These are phyloP conservation scores for Saccharomyces hybrid DNA, from an alignment of 1,139 yeast genomes.

Conservation along the genomic window DNA sequence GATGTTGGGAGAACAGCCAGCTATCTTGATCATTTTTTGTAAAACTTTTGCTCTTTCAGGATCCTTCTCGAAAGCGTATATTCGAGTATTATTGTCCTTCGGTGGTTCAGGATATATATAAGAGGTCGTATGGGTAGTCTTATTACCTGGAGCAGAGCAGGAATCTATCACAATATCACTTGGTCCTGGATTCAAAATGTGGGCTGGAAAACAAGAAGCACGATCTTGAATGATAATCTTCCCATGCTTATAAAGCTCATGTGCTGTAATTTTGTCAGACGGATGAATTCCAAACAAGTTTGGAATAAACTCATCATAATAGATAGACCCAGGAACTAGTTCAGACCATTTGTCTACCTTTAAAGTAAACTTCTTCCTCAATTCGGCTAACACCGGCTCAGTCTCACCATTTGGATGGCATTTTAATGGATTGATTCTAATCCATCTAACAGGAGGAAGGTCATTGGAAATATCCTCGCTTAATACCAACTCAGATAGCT, in stretches of 20 bases:
- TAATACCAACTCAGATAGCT: slow-evolving; percentile 35
- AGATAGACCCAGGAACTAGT: slow-evolving; percentile 57
- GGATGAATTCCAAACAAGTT: slow-evolving; percentile 80
- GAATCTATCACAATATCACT: slow-evolving; percentile 71
- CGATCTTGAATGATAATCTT: slow-evolving; percentile 86
- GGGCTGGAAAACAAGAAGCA: slow-evolving; percentile 95
- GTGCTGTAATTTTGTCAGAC: slow-evolving; percentile 53
- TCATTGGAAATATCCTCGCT: slow-evolving; percentile 36
- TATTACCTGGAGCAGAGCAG: slow-evolving; percentile 98
- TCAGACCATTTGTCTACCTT: slow-evolving; percentile 38
- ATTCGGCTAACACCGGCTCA: slow-evolving; percentile 38
- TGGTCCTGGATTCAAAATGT: slow-evolving; percentile 55
- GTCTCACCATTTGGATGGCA: slow-evolving; percentile 27
- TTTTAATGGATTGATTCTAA: slow-evolving; percentile 62
- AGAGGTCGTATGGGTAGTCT: slow-evolving; percentile 87
- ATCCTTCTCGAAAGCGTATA: slow-evolving; percentile 86
- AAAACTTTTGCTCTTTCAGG: slow-evolving; percentile 62
- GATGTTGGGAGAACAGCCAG: slow-evolving; percentile 52
- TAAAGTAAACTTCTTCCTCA: slow-evolving; percentile 31
- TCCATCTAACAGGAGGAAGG: slow-evolving; percentile 85
- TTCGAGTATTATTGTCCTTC: slow-evolving; percentile 25
- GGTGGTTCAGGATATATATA: slow-evolving; percentile 31
- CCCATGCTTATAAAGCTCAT: slow-evolving; percentile 65
- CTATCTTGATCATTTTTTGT: slow-evolving; percentile 68
- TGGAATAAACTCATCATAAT: slow-evolving; percentile 64